Conservation (phyloP, 352 stramenopile species). For the Globisporangium sylvaticum region DNA sequence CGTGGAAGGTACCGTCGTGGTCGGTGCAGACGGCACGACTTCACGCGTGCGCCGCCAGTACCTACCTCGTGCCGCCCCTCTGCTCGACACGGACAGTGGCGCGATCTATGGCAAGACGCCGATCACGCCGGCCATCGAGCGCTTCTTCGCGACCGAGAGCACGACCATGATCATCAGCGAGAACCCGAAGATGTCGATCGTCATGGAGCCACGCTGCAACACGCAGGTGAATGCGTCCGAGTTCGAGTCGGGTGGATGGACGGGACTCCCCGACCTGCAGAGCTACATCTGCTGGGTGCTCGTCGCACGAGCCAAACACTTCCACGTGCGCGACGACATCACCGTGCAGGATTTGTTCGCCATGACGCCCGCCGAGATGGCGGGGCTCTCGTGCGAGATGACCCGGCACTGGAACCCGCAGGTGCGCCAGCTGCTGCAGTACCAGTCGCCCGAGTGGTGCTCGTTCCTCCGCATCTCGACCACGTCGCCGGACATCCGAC, state of each 20-base stretch:
- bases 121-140: slow-evolving; percentile 43
- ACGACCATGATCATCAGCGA: slow-evolving; percentile 51
- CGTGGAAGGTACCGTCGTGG: slow-evolving; percentile 39
- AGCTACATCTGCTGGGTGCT: slow-evolving; percentile 71
- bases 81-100: slow-evolving; percentile 58
- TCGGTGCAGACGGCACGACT: slow-evolving; percentile 56
- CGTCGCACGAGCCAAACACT: slow-evolving; percentile 39
- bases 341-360: slow-evolving; percentile 39
- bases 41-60: slow-evolving; percentile 58
- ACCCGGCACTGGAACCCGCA: slow-evolving; percentile 41
- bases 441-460: slow-evolving; percentile 41
- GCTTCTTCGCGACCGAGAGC: slow-evolving; percentile 37
- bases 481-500: slow-evolving; percentile 40
- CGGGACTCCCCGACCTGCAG: slow-evolving; percentile 25
- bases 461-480: slow-evolving; percentile 63
- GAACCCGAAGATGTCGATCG: slow-evolving; percentile 46
- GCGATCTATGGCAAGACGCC: slow-evolving; percentile 71
- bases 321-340: slow-evolving; percentile 31
- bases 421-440: slow-evolving; percentile 41
- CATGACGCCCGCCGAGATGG: slow-evolving; percentile 40
- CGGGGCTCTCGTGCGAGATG: slow-evolving; percentile 43
- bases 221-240: slow-evolving; percentile 29
- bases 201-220: slow-evolving; percentile 48
- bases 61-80: slow-evolving; percentile 31
- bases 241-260: slow-evolving; percentile 14